phyloP scores from a whole-genome alignment of 345 rosid species.

The Mangifera indica region DNA sequence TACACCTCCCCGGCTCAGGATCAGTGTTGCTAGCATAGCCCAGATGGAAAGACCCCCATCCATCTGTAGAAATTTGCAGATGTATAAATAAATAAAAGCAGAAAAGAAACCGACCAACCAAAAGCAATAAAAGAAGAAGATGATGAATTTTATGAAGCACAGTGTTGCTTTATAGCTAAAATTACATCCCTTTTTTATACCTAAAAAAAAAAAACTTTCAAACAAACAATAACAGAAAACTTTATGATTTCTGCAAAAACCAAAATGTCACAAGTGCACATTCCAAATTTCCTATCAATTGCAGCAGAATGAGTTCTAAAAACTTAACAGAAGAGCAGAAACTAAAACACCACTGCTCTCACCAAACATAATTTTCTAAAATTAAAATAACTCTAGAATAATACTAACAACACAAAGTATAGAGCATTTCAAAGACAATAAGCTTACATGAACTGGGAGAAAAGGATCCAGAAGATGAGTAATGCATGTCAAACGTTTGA shows the following conservation, averaged over 20 bases:
- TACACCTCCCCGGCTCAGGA: constrained; percentile 76
- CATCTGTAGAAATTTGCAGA: constrained; percentile 33
- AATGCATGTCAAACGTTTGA: constrained; percentile 38
- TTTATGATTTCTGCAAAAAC: constrained; percentile 17
- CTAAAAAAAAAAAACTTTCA: constrained; percentile 7
- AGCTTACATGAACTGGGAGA: constrained; percentile 49
- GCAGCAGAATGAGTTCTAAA: constrained; percentile 12
- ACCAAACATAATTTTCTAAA: not conserved
- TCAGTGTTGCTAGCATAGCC: constrained; percentile 53
- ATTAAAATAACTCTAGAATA: not conserved
- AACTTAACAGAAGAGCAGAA: not conserved
- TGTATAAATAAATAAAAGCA: not conserved
- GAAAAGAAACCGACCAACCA: not conserved
- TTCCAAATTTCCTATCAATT: constrained; percentile 9
- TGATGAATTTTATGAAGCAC: constrained; percentile 5
- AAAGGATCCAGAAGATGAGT: constrained; percentile 39
- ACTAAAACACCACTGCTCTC: not conserved
- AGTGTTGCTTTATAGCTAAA: constrained; percentile 12
- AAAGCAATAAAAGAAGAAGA: not conserved
- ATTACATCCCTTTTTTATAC: constrained; percentile 16
- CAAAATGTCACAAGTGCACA: constrained; percentile 12
- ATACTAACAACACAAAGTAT: not conserved
- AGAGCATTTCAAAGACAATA: constrained; percentile 1
- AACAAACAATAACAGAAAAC: constrained; percentile 14
- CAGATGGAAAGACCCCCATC: constrained; percentile 67